phyloP scores from a whole-genome alignment of 2,329 filamentous ascomycete genomes.

The Aspergillus pseudonomiae region DNA sequence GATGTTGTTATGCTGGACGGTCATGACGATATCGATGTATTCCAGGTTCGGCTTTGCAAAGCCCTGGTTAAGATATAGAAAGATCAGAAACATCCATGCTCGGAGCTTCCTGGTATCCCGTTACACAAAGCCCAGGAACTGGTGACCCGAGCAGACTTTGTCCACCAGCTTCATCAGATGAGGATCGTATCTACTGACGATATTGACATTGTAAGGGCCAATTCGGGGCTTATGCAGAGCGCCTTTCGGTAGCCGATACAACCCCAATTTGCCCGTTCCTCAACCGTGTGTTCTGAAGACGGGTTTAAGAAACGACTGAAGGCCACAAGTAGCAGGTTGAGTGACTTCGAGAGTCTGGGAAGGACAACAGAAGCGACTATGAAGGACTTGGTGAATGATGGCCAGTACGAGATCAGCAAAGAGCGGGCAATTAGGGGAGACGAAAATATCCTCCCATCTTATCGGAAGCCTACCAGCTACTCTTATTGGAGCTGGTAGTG shows the following conservation, averaged over 20 bases:
- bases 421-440: too few species aligned
- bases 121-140: not conserved
- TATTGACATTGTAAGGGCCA: not conserved
- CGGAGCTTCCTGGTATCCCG: not conserved
- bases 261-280: too few species aligned
- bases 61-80: not conserved
- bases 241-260: too few species aligned
- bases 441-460: too few species aligned
- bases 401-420: too few species aligned
- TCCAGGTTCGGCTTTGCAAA: not conserved
- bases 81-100: too few species aligned
- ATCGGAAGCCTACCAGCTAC: too few species aligned
- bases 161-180: not conserved
- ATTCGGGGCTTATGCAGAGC: not conserved
- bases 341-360: not conserved
- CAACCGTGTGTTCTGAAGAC: not conserved
- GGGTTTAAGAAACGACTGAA: not conserved
- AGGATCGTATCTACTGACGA: not conserved
- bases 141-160: not conserved
- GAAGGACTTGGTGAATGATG: not conserved
- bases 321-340: not conserved
- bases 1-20: not conserved
- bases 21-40: not conserved
- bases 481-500: too few species aligned
- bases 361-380: not conserved